phyloP scores from a whole-genome alignment of 208 protist species.

The Acanthamoeba triangularis region DNA sequence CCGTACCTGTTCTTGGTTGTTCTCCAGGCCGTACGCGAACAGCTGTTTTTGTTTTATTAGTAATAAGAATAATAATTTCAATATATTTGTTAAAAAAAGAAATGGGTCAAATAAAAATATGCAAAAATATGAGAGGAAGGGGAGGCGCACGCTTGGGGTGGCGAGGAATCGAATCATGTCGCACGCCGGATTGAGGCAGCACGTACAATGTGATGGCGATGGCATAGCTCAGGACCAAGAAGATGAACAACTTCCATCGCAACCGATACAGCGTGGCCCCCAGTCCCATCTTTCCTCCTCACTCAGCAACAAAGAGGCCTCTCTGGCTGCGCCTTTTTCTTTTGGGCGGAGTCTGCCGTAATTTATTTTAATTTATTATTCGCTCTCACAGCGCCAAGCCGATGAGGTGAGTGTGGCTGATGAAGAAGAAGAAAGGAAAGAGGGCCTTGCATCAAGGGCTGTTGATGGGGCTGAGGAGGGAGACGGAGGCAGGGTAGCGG shows the following conservation, averaged over 20 bases:
- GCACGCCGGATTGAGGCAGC: background rate
- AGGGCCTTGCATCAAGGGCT: background rate
- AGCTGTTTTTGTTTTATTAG: too few species aligned
- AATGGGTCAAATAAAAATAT: background rate
- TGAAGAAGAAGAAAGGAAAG: background rate
- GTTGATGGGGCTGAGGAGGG: slow-evolving; percentile 38
- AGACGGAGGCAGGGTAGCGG: background rate
- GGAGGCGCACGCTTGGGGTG: background rate
- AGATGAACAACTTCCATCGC: slow-evolving; percentile 20
- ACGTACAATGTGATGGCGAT: slow-evolving; percentile 1
- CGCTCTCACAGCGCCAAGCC: background rate
- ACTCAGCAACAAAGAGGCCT: background rate
- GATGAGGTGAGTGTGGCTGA: background rate
- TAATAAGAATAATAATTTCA: too few species aligned
- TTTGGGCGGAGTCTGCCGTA: too few species aligned
- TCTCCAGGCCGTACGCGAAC: too few species aligned
- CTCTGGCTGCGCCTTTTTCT: too few species aligned
- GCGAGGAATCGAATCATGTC: background rate
- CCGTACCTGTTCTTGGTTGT: too few species aligned
- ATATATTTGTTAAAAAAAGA: too few species aligned
- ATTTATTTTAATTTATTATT: too few species aligned
- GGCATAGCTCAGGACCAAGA: background rate
- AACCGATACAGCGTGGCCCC: background rate
- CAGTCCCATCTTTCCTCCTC: background rate
- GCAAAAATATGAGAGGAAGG: background rate